Evolutionary conservation across 805 yeast genomes (phyloP), one percentile per base, ranked within the genome.

Genomic region (Starmerella scarabaei): DNA sequence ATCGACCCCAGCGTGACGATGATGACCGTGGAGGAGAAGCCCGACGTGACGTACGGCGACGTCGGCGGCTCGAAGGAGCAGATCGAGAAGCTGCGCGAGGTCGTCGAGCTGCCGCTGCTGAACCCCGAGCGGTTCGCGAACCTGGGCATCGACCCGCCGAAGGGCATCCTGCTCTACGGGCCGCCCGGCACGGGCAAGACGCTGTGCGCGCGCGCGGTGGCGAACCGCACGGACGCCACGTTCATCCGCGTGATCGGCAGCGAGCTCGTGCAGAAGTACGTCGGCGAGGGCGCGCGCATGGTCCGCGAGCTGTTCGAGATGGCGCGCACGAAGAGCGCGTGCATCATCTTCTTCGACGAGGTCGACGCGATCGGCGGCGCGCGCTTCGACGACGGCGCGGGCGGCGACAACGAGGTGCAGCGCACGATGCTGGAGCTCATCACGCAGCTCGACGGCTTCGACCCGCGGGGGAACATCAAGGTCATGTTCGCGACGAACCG

Each of bases 21-120:
- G 98, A 91, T 91, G 99, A 88, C 97, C 2, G 99, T 91, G 35
- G 99, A 91, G 63, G 99, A 91, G 64, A 91, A 91, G 62, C 99
- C 98, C 12, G 98, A 91, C 63, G 97, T 91, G 29, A 91, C 99
- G 1, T 91, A 91, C 62, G 82, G 93, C 46, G 99, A 91, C 60
- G 86, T 91, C 48, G 99, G 99, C 53, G 99, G 99, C 29, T 84
- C 95, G 61, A 91, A 91, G 67, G 97, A 91, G 48, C 99, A 91
- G 62, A 88, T 91, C 55, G 99, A 91, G 61, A 86, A 88, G 62
- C 69, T 86, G 45, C 73, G 96, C 60, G 97, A 86, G 62, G 97
- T 88, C 45, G 97, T 86, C 15, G 97, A 88, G 62, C 67, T 88
- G 56, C 97, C 96, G 31, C 65, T 86, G 50, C 67, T 91, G 42